Percentiles rank a stretch among this genome's conserved stretches.
Conservation (phyloP, 805 yeast species). For the Cyberlindnera bimundalis region DNA sequence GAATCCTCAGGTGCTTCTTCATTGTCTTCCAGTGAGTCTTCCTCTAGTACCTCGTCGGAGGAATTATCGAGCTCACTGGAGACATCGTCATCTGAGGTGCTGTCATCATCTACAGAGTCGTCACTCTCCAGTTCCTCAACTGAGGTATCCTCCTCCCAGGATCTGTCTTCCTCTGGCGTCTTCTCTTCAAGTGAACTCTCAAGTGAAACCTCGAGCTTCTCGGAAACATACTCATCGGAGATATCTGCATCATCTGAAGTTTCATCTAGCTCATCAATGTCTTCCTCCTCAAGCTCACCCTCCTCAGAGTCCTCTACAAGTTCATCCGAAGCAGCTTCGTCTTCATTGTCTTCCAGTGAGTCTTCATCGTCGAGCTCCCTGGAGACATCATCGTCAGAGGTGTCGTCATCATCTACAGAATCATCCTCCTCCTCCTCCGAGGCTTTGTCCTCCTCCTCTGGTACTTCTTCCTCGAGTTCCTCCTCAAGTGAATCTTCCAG, state of each 20-base stretch:
- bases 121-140: background rate
- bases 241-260: background rate
- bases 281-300: too few relatives aligned
- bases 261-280: background rate
- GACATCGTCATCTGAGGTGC: too few relatives aligned
- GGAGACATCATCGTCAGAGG: too few relatives aligned
- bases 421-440: too few relatives aligned
- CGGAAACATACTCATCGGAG: background rate
- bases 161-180: background rate
- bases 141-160: too few relatives aligned
- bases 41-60: background rate
- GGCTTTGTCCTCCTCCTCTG: too few relatives aligned
- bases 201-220: background rate
- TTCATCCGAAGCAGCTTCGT: too few relatives aligned
- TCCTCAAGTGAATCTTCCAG: background rate
- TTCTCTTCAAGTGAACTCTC: background rate
- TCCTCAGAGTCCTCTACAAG: background rate
- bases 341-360: conserved; percentile 16
- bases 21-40: conserved; percentile 15
- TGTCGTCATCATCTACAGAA: too few relatives aligned
- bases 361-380: too few relatives aligned
- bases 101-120: too few relatives aligned
- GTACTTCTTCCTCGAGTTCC: background rate
- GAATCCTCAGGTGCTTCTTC: conserved; percentile 3
- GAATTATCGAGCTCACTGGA: too few relatives aligned